These are phyloP conservation scores for Bocquillonia castaneifolia DNA, from an alignment of 441 rosid genomes.

Conservation along the genomic window DNA sequence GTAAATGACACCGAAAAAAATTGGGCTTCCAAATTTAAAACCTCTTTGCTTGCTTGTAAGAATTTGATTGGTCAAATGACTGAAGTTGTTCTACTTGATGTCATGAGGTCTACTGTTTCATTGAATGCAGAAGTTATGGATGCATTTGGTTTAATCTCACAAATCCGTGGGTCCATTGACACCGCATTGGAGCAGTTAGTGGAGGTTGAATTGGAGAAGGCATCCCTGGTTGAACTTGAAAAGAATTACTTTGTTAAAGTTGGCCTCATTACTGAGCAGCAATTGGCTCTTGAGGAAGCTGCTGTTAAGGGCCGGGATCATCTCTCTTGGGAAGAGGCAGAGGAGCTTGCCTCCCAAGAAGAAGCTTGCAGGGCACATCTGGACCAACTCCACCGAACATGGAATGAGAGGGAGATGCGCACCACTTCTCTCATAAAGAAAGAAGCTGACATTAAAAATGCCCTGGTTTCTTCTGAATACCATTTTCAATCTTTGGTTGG, in stretches of 20 bases:
- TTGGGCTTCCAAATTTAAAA: constrained; percentile 63
- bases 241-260: constrained; percentile 82
- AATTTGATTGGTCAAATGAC: constrained; percentile 62
- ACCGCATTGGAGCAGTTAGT: constrained; percentile 77
- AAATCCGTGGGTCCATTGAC: constrained; percentile 77
- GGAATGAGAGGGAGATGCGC: constrained; percentile 82
- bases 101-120: constrained; percentile 69
- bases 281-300: constrained; percentile 90
- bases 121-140: constrained; percentile 80
- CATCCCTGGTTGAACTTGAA: constrained; percentile 79
- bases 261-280: constrained; percentile 83
- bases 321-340: constrained; percentile 99
- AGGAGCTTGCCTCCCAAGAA: constrained; percentile 97
- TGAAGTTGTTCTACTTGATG: constrained; percentile 64
- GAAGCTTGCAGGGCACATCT: constrained; percentile 92
- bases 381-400: constrained; percentile 77
- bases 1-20: constrained; percentile 43
- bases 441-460: constrained; percentile 66
- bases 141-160: constrained; percentile 85
- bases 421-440: constrained; percentile 58
- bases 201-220: constrained; percentile 75
- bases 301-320: constrained; percentile 86
- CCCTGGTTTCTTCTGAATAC: constrained; percentile 52
- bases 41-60: constrained; percentile 54
- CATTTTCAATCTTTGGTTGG: constrained; percentile 61